Conservation (phyloP, 441 rosid species). For the Brassica hybrid region DNA sequence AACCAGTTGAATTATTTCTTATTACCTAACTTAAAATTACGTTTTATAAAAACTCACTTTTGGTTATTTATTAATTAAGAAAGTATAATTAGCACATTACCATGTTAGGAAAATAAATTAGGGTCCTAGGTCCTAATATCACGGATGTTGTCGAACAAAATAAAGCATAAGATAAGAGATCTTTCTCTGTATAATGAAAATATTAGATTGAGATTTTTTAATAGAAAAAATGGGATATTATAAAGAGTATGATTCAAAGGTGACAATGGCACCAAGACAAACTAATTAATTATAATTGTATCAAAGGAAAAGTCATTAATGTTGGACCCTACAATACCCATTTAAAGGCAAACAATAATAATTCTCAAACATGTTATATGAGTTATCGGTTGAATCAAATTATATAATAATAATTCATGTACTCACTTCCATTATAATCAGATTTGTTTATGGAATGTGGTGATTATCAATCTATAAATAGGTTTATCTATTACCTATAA, state of each 20-base stretch:
- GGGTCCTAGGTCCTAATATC: constrained; percentile 27
- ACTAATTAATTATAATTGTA: constrained; percentile 36
- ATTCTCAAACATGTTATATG: constrained; percentile 31
- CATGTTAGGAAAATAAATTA: neutral
- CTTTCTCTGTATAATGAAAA: constrained; percentile 9
- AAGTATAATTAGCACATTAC: neutral
- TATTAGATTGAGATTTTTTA: neutral
- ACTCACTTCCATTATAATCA: constrained; percentile 23
- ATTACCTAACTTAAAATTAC: neutral
- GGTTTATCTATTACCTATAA: constrained; percentile 19
- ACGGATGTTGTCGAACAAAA: constrained; percentile 20
- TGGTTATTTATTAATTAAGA: neutral
- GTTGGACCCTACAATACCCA: constrained; percentile 43
- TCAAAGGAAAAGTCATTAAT: constrained; percentile 25
- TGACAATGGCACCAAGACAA: constrained; percentile 41
- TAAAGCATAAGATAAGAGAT: constrained; percentile 5
- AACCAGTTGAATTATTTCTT: neutral
- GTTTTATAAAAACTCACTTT: neutral
- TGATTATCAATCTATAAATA: constrained; percentile 15
- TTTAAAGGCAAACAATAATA: constrained; percentile 43
- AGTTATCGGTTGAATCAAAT: constrained; percentile 22
- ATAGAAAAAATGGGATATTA: neutral
- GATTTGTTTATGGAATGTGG: constrained; percentile 1
- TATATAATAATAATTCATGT: constrained; percentile 8
- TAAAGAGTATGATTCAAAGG: constrained; percentile 33